A percentile compares a stretch with the other conserved stretches of the same genome.
Conservation (phyloP, 768 basidiomycete species). For the Collybia nuda region DNA sequence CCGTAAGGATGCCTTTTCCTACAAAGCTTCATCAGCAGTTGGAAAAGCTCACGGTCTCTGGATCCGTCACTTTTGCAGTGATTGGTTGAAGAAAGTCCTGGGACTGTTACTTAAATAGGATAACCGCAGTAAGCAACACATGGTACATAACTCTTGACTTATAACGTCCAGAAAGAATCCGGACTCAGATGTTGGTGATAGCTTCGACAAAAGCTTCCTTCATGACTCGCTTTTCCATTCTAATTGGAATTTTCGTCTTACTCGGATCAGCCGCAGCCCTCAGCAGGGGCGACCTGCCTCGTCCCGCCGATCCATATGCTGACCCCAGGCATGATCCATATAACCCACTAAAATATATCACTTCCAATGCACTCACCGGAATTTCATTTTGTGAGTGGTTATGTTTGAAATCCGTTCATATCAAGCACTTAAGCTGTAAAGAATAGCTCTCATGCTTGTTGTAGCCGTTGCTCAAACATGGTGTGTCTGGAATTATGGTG, state of each 20-base stretch:
- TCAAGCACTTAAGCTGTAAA: background rate
- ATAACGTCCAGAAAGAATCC: too few species aligned
- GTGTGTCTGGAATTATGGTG: conserved; percentile 41
- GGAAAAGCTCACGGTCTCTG: too few species aligned
- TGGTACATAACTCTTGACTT: too few species aligned
- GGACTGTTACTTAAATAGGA: too few species aligned
- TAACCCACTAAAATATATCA: conserved; percentile 57
- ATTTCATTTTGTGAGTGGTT: conserved; percentile 45
- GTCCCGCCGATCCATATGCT: conserved; percentile 38
- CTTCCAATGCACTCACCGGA: conserved; percentile 49
- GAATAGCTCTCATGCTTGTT: conserved; percentile 33
- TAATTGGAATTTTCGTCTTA: conserved; percentile 2
- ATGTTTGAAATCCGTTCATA: background rate
- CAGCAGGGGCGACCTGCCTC: conserved; percentile 19
- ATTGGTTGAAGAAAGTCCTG: too few species aligned
- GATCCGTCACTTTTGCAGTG: too few species aligned
- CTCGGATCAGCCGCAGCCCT: conserved; percentile 12
- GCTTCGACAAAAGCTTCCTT: too few species aligned
- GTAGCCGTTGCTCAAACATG: conserved; percentile 45
- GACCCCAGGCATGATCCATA: conserved; percentile 17
- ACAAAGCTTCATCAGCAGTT: too few species aligned
- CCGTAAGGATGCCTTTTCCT: too few species aligned
- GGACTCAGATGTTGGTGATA: too few species aligned
- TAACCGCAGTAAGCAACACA: too few species aligned
- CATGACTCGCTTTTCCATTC: conserved; percentile 1